These are phyloP conservation scores for Pneumocystis murina DNA, from an alignment of 1,139 yeast species.

Conservation along the genomic window DNA sequence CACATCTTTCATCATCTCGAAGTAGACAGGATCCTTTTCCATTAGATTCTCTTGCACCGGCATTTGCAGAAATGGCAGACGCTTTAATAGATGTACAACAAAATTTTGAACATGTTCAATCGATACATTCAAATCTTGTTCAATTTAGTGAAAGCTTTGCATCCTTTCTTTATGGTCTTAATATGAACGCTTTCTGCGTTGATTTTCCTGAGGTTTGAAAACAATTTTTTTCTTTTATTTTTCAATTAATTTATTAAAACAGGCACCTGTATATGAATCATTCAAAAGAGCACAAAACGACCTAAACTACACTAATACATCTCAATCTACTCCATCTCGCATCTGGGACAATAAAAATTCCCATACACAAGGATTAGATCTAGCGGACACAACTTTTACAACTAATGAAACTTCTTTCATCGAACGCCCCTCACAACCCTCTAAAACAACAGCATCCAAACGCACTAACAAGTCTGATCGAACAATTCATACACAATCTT, in stretches of 20 bases:
- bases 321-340: neutral
- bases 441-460: too few species aligned
- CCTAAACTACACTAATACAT: neutral
- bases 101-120: slow-evolving; percentile 35
- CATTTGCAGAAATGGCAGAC: slow-evolving; percentile 33
- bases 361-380: neutral
- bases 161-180: slow-evolving; percentile 45
- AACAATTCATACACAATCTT: too few species aligned
- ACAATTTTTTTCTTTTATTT: neutral
- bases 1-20: slow-evolving; percentile 16
- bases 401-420: slow-evolving; percentile 14
- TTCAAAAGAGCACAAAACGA: slow-evolving; percentile 3
- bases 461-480: too few species aligned
- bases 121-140: slow-evolving; percentile 36
- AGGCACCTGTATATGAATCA: slow-evolving; percentile 12
- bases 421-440: slow-evolving; percentile 7
- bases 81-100: slow-evolving; percentile 39
- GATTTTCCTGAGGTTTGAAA: slow-evolving; percentile 34
- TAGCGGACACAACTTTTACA: slow-evolving; percentile 10
- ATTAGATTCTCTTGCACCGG: slow-evolving; percentile 19
- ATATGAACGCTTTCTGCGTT: slow-evolving; percentile 57
- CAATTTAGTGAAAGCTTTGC: slow-evolving; percentile 51
- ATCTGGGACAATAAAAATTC: neutral
- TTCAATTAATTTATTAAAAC: neutral
- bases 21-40: slow-evolving; percentile 12